Conservation (phyloP, 2,329 filamentous ascomycete genomes). For the Botrytis tulipae region DNA sequence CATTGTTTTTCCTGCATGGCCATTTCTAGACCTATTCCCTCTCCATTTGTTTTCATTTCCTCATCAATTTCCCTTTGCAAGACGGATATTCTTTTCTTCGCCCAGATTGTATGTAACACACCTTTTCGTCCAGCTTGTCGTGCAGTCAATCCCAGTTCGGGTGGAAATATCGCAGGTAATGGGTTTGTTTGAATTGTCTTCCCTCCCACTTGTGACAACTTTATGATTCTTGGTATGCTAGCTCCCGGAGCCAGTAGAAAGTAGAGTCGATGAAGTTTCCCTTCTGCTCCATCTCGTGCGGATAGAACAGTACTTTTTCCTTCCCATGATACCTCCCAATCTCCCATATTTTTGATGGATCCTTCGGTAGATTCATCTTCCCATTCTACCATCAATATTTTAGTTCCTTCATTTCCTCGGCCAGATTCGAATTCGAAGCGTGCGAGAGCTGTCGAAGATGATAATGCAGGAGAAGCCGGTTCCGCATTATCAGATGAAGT, state of each 20-base stretch:
- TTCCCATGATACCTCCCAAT: slow-evolving; percentile 81
- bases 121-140: slow-evolving; percentile 71
- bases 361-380: slow-evolving; percentile 59
- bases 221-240: slow-evolving; percentile 69
- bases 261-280: slow-evolving; percentile 62
- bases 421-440: slow-evolving; percentile 84
- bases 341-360: slow-evolving; percentile 42
- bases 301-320: slow-evolving; percentile 73
- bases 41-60: slow-evolving; percentile 71
- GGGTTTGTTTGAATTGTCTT: slow-evolving; percentile 66
- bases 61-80: slow-evolving; percentile 73
- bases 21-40: slow-evolving; percentile 83
- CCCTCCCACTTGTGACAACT: slow-evolving; percentile 50
- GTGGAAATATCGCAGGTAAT: slow-evolving; percentile 81
- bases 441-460: slow-evolving; percentile 62
- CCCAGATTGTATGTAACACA: slow-evolving; percentile 83
- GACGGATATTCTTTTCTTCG: slow-evolving; percentile 73
- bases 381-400: slow-evolving; percentile 94
- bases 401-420: slow-evolving; percentile 77
- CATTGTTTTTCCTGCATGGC: slow-evolving; percentile 78
- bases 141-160: slow-evolving; percentile 66
- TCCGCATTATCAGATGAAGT: slow-evolving; percentile 34
- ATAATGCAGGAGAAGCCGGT: slow-evolving; percentile 43
- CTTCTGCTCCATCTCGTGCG: slow-evolving; percentile 37
- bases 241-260: slow-evolving; percentile 75